These are phyloP conservation scores for Immersiporthe knoxdaviesiana DNA, from an alignment of 2,329 filamentous ascomycete genomes.

Conservation along the genomic window DNA sequence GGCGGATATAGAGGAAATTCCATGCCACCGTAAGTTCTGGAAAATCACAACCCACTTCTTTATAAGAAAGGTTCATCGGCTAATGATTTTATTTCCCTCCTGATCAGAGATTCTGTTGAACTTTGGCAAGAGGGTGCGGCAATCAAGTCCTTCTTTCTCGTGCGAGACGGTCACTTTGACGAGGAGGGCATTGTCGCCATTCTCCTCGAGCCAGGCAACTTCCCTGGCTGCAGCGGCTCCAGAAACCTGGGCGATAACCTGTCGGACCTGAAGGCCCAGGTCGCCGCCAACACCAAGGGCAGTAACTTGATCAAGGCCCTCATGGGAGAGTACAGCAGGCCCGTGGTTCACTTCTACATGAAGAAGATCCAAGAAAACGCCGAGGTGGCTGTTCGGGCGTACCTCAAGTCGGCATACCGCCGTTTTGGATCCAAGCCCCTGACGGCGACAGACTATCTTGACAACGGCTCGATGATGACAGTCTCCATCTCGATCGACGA, in stretches of 20 bases:
- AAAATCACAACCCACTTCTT: not conserved
- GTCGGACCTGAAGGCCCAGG: conserved; percentile 79
- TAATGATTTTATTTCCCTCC: not conserved
- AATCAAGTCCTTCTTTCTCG: conserved; percentile 29
- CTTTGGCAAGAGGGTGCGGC: conserved; percentile 29
- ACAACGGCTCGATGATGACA: conserved; percentile 74
- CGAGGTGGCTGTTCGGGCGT: conserved; percentile 69
- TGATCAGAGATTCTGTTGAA: conserved; percentile 33
- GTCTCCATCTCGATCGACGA: conserved; percentile 73
- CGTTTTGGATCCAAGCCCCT: conserved; percentile 69
- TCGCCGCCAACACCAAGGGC: conserved; percentile 79
- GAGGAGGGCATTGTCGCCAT: conserved; percentile 72
- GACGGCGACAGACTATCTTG: conserved; percentile 76
- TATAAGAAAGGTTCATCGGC: not conserved
- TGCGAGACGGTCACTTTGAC: conserved; percentile 40
- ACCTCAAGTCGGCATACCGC: conserved; percentile 69
- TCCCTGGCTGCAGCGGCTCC: conserved; percentile 74
- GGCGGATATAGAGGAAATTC: conserved; percentile 35
- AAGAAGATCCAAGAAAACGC: conserved; percentile 75
- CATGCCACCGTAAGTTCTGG: conserved; percentile 41
- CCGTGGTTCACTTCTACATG: conserved; percentile 79
- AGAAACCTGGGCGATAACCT: conserved; percentile 78
- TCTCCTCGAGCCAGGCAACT: conserved; percentile 71
- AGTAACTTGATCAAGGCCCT: conserved; percentile 71
- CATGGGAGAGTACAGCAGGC: conserved; percentile 73